phyloP scores from a whole-genome alignment of 2,329 filamentous ascomycete genomes.

The Sphaerostilbella broomeana region DNA sequence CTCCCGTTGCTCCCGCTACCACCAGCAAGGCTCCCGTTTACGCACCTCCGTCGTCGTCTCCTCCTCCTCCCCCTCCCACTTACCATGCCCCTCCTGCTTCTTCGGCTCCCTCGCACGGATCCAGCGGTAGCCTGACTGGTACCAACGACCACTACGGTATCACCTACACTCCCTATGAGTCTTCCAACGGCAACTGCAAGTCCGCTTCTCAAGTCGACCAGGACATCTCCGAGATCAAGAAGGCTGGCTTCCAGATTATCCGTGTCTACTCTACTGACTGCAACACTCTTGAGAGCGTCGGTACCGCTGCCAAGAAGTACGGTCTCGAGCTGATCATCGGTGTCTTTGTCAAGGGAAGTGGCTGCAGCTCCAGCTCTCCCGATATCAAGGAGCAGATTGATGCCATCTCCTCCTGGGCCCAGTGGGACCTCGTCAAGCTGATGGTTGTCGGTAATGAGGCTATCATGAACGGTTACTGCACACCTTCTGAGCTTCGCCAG shows the following conservation, averaged over 20 bases:
- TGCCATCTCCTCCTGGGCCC: slow-evolving; percentile 63
- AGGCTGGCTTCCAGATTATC: slow-evolving; percentile 60
- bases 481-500: slow-evolving; percentile 54
- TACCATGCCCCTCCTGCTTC: slow-evolving; percentile 15
- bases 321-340: slow-evolving; percentile 78
- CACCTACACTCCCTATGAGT: slow-evolving; percentile 71
- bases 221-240: slow-evolving; percentile 57
- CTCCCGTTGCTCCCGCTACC: slow-evolving; percentile 18
- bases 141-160: slow-evolving; percentile 60
- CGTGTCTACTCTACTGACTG: slow-evolving; percentile 94
- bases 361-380: slow-evolving; percentile 50
- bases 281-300: slow-evolving; percentile 69
- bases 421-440: slow-evolving; percentile 72
- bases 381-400: slow-evolving; percentile 67
- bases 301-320: slow-evolving; percentile 56
- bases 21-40: slow-evolving; percentile 13
- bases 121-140: slow-evolving; percentile 31
- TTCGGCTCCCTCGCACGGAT: slow-evolving; percentile 17
- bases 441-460: slow-evolving; percentile 89
- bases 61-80: slow-evolving; percentile 15
- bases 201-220: slow-evolving; percentile 44
- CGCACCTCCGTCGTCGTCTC: slow-evolving; percentile 1
- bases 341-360: slow-evolving; percentile 69
- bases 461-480: slow-evolving; percentile 66
- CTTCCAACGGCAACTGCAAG: slow-evolving; percentile 58